Conservation (phyloP, 352 stramenopile genomes). For the Thalassiosira hispida region DNA sequence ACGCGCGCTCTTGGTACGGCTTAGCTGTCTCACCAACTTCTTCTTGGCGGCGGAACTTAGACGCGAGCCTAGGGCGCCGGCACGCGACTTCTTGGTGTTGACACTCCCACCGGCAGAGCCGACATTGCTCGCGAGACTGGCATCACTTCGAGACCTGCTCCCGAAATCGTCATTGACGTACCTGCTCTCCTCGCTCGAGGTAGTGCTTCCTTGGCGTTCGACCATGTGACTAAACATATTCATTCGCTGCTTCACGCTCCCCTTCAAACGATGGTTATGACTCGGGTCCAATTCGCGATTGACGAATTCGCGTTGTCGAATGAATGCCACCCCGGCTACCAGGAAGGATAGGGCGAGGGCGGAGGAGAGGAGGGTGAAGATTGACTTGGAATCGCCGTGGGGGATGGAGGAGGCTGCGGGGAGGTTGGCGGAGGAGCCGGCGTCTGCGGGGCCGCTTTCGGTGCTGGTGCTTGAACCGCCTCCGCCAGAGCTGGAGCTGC, state of each 20-base stretch:
- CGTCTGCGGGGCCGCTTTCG: too few species aligned
- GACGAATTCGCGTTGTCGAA: not conserved
- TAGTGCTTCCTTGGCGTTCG: not conserved
- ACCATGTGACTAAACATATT: slow-evolving; percentile 6
- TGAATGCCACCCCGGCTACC: not conserved
- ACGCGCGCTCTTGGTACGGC: not conserved
- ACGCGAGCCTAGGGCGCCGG: too few species aligned
- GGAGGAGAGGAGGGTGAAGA: not conserved
- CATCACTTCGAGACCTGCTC: too few species aligned
- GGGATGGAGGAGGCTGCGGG: not conserved
- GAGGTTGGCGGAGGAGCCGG: not conserved
- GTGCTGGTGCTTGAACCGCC: too few species aligned
- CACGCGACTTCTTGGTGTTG: not conserved
- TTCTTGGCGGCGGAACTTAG: not conserved
- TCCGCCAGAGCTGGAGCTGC: not conserved
- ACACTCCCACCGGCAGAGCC: not conserved
- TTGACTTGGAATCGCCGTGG: not conserved
- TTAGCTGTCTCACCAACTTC: not conserved
- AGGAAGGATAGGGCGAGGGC: not conserved
- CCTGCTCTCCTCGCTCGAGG: not conserved
- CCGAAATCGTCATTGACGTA: not conserved
- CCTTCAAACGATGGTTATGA: slow-evolving; percentile 5
- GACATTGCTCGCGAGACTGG: not conserved
- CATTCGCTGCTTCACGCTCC: slow-evolving; percentile 7
- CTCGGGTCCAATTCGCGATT: not conserved